Percentiles rank a stretch among this genome's conserved stretches.
Conservation (phyloP, 2,329 filamentous ascomycete species). For the Trichoderma polysporum region DNA sequence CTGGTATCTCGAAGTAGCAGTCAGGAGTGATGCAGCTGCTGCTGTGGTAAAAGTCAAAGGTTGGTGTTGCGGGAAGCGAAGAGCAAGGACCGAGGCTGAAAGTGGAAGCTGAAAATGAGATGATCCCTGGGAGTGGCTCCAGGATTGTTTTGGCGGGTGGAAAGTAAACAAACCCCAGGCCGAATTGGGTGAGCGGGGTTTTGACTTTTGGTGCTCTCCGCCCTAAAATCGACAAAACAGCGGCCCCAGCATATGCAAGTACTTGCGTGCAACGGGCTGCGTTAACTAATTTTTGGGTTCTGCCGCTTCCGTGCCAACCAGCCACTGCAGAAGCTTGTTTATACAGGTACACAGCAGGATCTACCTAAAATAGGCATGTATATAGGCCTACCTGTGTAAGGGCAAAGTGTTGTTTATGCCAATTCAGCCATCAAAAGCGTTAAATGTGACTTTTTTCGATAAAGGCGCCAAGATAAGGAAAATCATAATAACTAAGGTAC, state of each 20-base stretch:
- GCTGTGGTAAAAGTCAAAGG: neutral
- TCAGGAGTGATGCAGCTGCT: neutral
- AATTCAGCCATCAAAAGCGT: neutral
- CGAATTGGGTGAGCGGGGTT: neutral
- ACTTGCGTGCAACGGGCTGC: neutral
- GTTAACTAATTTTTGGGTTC: neutral
- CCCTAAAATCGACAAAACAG: neutral
- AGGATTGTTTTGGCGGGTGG: conserved; percentile 10
- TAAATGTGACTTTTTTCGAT: neutral
- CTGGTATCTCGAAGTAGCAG: neutral
- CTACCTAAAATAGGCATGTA: too few relatives aligned
- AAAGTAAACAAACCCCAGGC: conserved; percentile 22
- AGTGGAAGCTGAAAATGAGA: conserved; percentile 16
- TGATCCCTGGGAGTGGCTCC: neutral
- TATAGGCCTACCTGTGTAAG: neutral
- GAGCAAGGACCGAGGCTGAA: neutral
- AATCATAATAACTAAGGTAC: neutral
- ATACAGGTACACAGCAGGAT: too few relatives aligned
- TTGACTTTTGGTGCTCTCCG: neutral
- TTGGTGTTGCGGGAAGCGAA: conserved; percentile 1
- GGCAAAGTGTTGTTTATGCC: neutral
- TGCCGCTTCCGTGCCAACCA: neutral
- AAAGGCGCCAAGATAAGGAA: neutral
- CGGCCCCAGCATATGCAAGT: conserved; percentile 8
- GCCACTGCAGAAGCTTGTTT: neutral